phyloP scores from a whole-genome alignment of 306 rosid species.

The Lagenaria siceraria region DNA sequence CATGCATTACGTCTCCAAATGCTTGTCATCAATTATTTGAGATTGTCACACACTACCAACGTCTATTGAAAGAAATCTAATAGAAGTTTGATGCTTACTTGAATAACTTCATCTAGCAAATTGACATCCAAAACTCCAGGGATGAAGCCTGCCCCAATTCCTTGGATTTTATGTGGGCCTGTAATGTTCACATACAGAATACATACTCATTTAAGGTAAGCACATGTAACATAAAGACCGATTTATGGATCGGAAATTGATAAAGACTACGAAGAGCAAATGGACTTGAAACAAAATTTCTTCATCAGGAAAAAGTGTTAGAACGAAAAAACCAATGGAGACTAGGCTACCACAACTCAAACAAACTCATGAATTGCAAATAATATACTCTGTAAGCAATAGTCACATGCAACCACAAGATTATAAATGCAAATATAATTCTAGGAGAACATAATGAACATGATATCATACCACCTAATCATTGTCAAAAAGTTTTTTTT shows the following conservation, averaged over 20 bases:
- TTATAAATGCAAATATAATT: neutral
- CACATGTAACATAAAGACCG: neutral
- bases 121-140: conserved; percentile 76
- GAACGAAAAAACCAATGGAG: neutral
- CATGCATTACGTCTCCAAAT: neutral
- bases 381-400: neutral
- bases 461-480: neutral
- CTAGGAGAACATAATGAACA: neutral
- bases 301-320: neutral
- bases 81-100: conserved; percentile 35
- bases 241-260: neutral
- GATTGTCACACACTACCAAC: neutral
- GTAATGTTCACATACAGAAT: conserved; percentile 11
- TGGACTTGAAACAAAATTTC: neutral
- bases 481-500: neutral
- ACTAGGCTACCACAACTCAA: neutral
- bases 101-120: conserved; percentile 70
- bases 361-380: neutral
- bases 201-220: conserved; percentile 16
- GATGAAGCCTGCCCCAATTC: conserved; percentile 95
- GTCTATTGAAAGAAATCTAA: neutral
- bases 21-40: neutral
- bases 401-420: neutral
- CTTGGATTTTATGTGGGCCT: conserved; percentile 99
- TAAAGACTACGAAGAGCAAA: neutral